These are phyloP conservation scores for Nannochloropsis granulata DNA, from an alignment of 108 stramenopile species.

Conservation along the genomic window DNA sequence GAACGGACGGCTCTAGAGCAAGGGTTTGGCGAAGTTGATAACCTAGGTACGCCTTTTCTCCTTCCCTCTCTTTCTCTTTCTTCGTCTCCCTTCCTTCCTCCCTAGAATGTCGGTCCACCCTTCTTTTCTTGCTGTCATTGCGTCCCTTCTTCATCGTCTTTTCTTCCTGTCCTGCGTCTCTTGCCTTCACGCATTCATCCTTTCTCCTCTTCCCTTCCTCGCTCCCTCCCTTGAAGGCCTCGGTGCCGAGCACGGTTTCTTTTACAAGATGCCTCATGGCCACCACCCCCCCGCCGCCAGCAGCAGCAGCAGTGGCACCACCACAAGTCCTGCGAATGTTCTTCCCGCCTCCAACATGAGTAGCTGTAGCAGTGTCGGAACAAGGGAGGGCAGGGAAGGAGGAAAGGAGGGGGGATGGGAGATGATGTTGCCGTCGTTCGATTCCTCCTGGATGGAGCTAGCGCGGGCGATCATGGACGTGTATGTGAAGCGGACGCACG, in stretches of 20 bases:
- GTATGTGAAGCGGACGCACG: slow-evolving; percentile 47
- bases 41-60: slow-evolving; percentile 7
- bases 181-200: background rate
- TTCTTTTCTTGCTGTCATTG: background rate
- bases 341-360: no score
- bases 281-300: background rate
- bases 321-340: no score
- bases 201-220: background rate
- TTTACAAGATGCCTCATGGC: slow-evolving; percentile 1
- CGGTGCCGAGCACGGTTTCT: slow-evolving; percentile 43
- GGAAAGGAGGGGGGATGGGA: slow-evolving; percentile 3
- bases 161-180: background rate
- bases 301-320: background rate
- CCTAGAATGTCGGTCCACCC: background rate
- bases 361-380: no score
- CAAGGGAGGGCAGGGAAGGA: background rate
- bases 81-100: background rate
- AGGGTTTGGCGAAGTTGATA: slow-evolving; percentile 9
- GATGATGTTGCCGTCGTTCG: slow-evolving; percentile 9
- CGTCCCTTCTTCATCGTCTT: no score
- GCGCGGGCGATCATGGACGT: slow-evolving; percentile 43
- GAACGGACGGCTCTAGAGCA: slow-evolving; percentile 24
- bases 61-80: background rate
- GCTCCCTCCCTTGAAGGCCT: background rate
- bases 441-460: slow-evolving; percentile 37